phyloP scores from a whole-genome alignment of 495 filamentous ascomycete genomes.

The Daldinia grandis region DNA sequence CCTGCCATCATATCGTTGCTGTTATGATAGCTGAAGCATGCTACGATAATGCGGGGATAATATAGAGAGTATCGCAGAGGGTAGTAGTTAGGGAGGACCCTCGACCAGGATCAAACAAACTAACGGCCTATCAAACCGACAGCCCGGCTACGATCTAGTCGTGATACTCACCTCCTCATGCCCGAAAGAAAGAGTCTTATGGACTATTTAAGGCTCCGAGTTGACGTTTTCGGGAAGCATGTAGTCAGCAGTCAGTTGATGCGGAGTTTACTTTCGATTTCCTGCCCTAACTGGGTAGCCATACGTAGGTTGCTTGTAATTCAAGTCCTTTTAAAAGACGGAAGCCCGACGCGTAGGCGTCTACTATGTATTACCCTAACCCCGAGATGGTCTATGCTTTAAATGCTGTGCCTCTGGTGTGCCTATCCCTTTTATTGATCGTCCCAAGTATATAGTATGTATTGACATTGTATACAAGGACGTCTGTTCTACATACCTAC shows the following conservation, averaged over 20 bases:
- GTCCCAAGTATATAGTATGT: neutral
- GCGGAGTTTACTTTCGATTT: neutral
- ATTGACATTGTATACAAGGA: neutral
- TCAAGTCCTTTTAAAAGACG: neutral
- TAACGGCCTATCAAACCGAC: constrained; percentile 40
- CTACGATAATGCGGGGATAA: constrained; percentile 36
- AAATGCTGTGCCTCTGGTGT: neutral
- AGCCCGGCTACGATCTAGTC: constrained; percentile 30
- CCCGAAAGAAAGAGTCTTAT: constrained; percentile 10
- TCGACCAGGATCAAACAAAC: constrained; percentile 22
- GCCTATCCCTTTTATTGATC: neutral
- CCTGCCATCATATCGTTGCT: constrained; percentile 7
- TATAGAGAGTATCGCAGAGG: constrained; percentile 17
- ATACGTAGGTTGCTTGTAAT: constrained; percentile 4
- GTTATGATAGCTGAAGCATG: constrained; percentile 29
- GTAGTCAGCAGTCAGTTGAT: constrained; percentile 1
- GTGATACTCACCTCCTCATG: constrained; percentile 9
- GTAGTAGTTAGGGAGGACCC: constrained; percentile 8
- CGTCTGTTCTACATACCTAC: neutral
- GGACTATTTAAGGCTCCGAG: constrained; percentile 24
- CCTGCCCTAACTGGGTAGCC: neutral
- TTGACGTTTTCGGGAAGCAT: constrained; percentile 21
- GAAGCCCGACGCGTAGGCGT: neutral
- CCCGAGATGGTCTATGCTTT: neutral
- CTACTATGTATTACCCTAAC: neutral